Percentiles rank a stretch among this genome's conserved stretches.
phyloP scores from a whole-genome alignment of 768 basidiomycete genomes.

The Suillus weaverae region DNA sequence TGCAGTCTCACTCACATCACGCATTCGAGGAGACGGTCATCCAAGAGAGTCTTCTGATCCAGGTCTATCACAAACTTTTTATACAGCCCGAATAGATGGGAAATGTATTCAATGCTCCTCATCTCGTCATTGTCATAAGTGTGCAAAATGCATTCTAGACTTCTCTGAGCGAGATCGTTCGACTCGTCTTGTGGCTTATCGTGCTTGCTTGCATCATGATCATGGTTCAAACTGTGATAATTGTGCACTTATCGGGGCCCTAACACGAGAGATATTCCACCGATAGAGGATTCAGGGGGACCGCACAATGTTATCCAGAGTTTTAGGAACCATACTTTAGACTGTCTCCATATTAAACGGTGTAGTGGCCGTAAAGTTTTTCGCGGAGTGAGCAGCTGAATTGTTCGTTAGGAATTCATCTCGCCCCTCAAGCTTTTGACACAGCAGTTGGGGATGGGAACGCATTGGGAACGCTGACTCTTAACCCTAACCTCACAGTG shows the following conservation, averaged over 20 bases:
- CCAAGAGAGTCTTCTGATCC: background rate
- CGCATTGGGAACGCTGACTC: background rate
- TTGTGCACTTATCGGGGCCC: background rate
- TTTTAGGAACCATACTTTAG: background rate
- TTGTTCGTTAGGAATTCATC: background rate
- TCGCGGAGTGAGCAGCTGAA: background rate
- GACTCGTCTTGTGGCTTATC: background rate
- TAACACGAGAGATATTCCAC: background rate
- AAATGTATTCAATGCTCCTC: background rate
- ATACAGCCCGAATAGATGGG: background rate
- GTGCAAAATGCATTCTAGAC: background rate
- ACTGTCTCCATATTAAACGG: background rate
- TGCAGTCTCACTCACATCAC: background rate
- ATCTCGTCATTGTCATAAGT: background rate
- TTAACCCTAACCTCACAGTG: conserved; percentile 2
- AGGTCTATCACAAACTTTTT: background rate
- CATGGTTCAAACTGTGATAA: background rate
- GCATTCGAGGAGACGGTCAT: background rate
- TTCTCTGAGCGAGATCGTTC: background rate
- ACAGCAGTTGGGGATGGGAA: background rate
- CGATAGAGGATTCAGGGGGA: background rate
- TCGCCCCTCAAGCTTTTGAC: background rate
- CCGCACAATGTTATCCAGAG: background rate
- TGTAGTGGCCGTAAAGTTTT: background rate
- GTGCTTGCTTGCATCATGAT: background rate